Conservation (phyloP, 2,329 filamentous ascomycete genomes). For the Aspergillus awamori region DNA sequence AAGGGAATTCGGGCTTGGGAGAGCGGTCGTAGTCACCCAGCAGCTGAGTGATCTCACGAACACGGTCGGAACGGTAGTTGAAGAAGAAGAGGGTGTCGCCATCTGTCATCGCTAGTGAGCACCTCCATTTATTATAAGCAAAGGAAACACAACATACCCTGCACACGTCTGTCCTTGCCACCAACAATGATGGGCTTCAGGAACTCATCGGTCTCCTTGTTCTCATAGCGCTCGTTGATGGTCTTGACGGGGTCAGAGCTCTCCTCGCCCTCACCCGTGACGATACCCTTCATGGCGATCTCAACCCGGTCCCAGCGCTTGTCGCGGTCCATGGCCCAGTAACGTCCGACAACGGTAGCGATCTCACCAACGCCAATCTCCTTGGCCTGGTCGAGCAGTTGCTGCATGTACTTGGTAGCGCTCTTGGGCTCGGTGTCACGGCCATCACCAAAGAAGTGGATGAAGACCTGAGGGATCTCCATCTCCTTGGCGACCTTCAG, state of each 20-base stretch:
- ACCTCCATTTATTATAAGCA: background rate
- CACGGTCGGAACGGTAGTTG: constrained; percentile 99
- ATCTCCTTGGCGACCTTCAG: constrained; percentile 88
- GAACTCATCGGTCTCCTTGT: constrained; percentile 94
- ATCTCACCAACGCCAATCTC: constrained; percentile 86
- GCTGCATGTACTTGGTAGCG: constrained; percentile 81
- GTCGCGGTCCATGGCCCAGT: constrained; percentile 99
- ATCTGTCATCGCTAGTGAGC: constrained; percentile 56
- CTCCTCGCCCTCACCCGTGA: constrained; percentile 83
- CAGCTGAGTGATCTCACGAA: constrained; percentile 92
- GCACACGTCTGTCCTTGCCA: constrained; percentile 80
- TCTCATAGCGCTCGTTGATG: constrained; percentile 83
- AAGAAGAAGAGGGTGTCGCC: constrained; percentile 98
- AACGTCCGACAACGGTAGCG: constrained; percentile 90
- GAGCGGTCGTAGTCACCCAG: constrained; percentile 91
- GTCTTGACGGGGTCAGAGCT: constrained; percentile 82
- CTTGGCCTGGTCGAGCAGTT: constrained; percentile 76
- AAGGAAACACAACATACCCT: constrained; percentile 59
- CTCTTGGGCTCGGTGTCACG: constrained; percentile 98
- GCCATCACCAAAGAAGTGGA: constrained; percentile 98
- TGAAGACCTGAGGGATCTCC: constrained; percentile 86
- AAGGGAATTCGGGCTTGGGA: constrained; percentile 85
- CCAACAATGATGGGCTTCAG: constrained; percentile 95
- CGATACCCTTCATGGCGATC: constrained; percentile 82
- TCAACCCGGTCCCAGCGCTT: constrained; percentile 98